Percentiles rank a stretch among this genome's conserved stretches.
Conservation (phyloP, 169 alveolate genomes). For the Cryptosporidium bovis region DNA sequence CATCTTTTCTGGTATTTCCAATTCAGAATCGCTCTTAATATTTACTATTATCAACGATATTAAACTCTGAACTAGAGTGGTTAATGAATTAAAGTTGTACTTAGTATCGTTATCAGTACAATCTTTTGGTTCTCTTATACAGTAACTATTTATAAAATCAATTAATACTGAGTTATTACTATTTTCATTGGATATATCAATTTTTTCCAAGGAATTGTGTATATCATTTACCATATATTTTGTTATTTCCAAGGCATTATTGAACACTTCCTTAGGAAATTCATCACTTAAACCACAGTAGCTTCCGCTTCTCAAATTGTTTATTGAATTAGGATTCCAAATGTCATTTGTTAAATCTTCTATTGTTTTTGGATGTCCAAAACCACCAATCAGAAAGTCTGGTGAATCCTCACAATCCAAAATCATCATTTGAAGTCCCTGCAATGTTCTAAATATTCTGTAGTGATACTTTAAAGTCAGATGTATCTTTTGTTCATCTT, state of each 20-base stretch:
- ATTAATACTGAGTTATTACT: background rate
- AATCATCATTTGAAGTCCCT: background rate
- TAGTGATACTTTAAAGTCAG: slow-evolving; percentile 23
- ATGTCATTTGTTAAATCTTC: slow-evolving; percentile 8
- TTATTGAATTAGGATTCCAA: background rate
- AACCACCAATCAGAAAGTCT: too few species aligned
- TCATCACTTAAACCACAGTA: background rate
- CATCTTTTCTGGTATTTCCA: slow-evolving; percentile 8
- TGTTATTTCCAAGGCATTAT: slow-evolving; percentile 6
- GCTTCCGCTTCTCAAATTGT: background rate
- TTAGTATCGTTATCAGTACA: background rate
- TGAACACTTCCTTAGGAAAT: background rate
- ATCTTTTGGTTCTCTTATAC: background rate
- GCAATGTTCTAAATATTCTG: slow-evolving; percentile 53
- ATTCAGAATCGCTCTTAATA: background rate
- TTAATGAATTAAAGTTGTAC: slow-evolving; percentile 9
- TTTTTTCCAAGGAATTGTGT: background rate
- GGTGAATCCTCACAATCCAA: background rate
- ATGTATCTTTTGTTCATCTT: background rate
- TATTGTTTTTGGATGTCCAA: background rate
- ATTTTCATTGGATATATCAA: background rate
- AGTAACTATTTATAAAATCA: slow-evolving; percentile 3
- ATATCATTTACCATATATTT: slow-evolving; percentile 11
- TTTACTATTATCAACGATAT: slow-evolving; percentile 12
- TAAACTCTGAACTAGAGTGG: slow-evolving; percentile 14